Evolutionary conservation across 1,139 yeast species (phyloP).

Genomic region (Geotrichum aggregatum): DNA sequence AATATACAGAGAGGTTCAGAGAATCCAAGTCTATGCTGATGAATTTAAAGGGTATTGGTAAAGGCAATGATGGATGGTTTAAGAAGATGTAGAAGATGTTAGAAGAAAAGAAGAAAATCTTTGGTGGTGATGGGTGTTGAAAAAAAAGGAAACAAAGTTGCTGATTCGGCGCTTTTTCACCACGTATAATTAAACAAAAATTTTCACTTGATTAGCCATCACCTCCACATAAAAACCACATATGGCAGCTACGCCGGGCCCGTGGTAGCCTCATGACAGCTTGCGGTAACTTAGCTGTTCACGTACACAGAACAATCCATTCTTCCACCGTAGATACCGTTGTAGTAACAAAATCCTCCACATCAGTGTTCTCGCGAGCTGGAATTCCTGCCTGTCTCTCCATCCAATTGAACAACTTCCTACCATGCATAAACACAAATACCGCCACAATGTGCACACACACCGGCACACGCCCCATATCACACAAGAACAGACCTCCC

Average conservation of each 20-base stretch:
- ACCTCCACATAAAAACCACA: neutral
- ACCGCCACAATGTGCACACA: conserved; percentile 16
- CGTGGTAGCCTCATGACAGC: neutral
- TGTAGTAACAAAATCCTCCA: neutral
- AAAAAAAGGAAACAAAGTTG: neutral
- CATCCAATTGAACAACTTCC: conserved; percentile 10
- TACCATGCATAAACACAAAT: conserved; percentile 13
- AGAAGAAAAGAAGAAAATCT: neutral
- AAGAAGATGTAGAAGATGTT: neutral
- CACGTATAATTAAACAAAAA: conserved; percentile 8
- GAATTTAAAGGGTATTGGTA: too few relatives aligned
- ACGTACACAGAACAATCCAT: conserved; percentile 11
- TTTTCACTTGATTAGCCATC: neutral
- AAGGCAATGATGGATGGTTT: neutral
- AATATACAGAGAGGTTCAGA: conserved; percentile 1
- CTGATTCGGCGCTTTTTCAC: conserved; percentile 13
- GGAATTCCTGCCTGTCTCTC: neutral
- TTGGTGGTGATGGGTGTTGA: conserved; percentile 11
- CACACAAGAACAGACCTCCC: conserved; percentile 4
- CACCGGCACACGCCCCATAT: conserved; percentile 10
- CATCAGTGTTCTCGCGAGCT: neutral
- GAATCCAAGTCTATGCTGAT: neutral
- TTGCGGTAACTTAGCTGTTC: neutral
- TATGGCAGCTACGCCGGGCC: neutral
- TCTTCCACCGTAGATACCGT: conserved; percentile 6